Base-by-base conservation (phyloP, 2,329 filamentous ascomycete genomes). In the Seiridium cupressi region DNA sequence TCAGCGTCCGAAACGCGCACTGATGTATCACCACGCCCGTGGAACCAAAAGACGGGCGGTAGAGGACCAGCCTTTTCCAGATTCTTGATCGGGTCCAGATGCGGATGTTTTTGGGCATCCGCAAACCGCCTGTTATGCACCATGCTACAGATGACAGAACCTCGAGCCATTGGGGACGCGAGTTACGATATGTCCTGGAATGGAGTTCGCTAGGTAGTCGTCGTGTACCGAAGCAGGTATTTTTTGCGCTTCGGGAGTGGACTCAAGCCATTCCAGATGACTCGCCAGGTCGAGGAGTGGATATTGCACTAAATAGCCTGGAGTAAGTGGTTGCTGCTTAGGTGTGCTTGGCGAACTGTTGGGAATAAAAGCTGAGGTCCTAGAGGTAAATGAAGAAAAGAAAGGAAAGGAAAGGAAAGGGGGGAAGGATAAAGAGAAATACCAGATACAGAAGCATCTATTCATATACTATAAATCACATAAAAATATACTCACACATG, bases 11-110 rank as follows among this genome's bases (percentile, higher is more conserved):
- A 11, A 7, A 10, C 31, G 9, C 32, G 38, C 11, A 55, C 51
- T 10, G 36, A 40, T 10, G 32, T 57, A 13, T 58, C 54, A 18
- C 47, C 35, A 38, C 26, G 40, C 3, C 54, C 55, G 18, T 57
- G 54, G 42, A 58, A 61, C 31, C 58, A 44, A 3, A 61, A 47
- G 2, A 61, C 44, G 9, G 59, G 59, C 35, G 55, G 59, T 31
- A 61, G 18, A n/a, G 38, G 26, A 44, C 18, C 18, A 9, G 55
- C 59, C 18, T 32, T 40, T 10, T 61, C 59, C 10, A 61, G 54
- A 26, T 35, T 53, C 13, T 46, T 54, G 54, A 57, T 58, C n/a
- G 59, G 59, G 26, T 61, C 55, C 34, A 61, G 46, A n/a, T 47
- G 47, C n/a, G 36, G 13, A 26, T 61, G 34, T 7, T 57, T 44